These are phyloP conservation scores for Epicoccum sorghinum DNA, from an alignment of 2,329 filamentous ascomycete species.

Conservation along the genomic window DNA sequence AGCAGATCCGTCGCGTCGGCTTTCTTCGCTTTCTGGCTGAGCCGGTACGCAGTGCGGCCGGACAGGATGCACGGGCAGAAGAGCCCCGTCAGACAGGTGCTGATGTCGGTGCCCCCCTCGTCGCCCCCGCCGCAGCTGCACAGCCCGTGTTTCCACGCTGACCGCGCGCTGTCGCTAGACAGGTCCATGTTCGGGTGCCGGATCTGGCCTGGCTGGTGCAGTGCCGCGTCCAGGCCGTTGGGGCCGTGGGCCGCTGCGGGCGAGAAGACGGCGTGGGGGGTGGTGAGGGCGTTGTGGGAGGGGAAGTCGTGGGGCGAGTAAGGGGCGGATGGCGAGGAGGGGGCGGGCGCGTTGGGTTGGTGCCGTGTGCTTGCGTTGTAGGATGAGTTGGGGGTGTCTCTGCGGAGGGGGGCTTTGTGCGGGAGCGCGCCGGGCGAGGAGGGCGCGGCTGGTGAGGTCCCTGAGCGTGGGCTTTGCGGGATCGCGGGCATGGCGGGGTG, in stretches of 20 bases:
- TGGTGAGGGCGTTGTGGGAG: slow-evolving; percentile 22
- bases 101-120: slow-evolving; percentile 5
- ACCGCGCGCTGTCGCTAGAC: slow-evolving; percentile 11
- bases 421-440: slow-evolving; percentile 31
- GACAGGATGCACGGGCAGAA: slow-evolving; percentile 54
- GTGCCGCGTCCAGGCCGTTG: slow-evolving; percentile 43
- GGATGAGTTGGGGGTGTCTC: slow-evolving; percentile 20
- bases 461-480: slow-evolving; percentile 34
- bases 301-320: slow-evolving; percentile 44
- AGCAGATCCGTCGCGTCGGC: slow-evolving; percentile 52
- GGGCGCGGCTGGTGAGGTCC: slow-evolving; percentile 17
- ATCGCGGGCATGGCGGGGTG: slow-evolving; percentile 31
- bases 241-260: slow-evolving; percentile 47
- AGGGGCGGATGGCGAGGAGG: slow-evolving; percentile 21
- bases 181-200: slow-evolving; percentile 50
- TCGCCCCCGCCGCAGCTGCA: slow-evolving; percentile 46
- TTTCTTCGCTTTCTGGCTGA: slow-evolving; percentile 45
- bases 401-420: slow-evolving; percentile 34
- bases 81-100: slow-evolving; percentile 48
- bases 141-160: slow-evolving; percentile 41
- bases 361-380: slow-evolving; percentile 7
- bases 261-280: slow-evolving; percentile 43
- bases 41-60: slow-evolving; percentile 52
- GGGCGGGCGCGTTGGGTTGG: slow-evolving; percentile 10
- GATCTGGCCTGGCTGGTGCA: slow-evolving; percentile 50